Base-by-base conservation (phyloP, 805 yeast genomes). In the Wickerhamomyces chaumierensis region DNA sequence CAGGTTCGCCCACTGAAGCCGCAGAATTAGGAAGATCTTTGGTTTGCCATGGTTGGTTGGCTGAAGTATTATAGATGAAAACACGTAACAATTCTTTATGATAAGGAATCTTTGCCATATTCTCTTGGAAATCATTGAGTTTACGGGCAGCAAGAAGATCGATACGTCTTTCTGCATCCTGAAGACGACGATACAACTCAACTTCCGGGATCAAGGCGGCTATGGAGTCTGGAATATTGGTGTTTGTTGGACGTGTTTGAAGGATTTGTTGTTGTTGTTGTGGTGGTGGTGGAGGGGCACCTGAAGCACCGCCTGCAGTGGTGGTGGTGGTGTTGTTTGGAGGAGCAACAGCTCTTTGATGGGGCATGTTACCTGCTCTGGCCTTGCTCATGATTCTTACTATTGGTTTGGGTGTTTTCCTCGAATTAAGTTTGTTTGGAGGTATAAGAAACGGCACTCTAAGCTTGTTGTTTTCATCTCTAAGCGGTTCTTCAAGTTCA, bases 41-140 rank as follows among this genome's bases (percentile, higher is more conserved):
- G 40, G 46, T 44, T 31, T 82, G 90, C 97, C 97, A 92, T 34
- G 90, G 84, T 61, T 90, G 97, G 56, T 84, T 83, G 44, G 79
- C 83, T 23, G 81, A 66, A 4, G 85, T 80, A 55, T 84, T 86
- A 51, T 88, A 86, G 16, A 92, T 67, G 53, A 78, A 90, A 15
- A 92, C 72, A 40, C 97, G 73, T 48, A 92, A 67, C 13, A 70
- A 67, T 38, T 81, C 79, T 29, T 75, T 75, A 44, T 72, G 73
- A 23, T 48, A 52, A 7, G 50, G 51, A 28, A 61, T 49, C 48
- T 63, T 69, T 40, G 68, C 68, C 43, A 68, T 62, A 56, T 65
- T 68, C 42, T 88, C 94, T 56, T 85, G 94, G 41, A 87, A 67
- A 51, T 90, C 97, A 39, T 84, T 71, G 44, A 85, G 73, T 57